phyloP scores from a whole-genome alignment of 2,329 filamentous ascomycete genomes.

The Endoconidiophora polonica region DNA sequence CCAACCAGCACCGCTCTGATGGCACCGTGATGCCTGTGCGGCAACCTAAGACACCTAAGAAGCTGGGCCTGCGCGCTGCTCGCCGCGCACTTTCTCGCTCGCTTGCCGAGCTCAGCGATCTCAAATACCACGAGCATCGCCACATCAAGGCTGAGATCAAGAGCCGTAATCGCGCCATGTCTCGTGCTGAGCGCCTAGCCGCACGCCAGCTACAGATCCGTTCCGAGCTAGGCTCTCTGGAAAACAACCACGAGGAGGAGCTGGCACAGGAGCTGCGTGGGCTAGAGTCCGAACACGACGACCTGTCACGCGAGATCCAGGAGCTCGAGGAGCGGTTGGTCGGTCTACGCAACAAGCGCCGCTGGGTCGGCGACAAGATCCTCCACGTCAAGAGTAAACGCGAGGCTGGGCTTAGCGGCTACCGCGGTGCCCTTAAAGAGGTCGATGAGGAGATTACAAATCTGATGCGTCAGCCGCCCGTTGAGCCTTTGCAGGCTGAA shows the following conservation, averaged over 20 bases:
- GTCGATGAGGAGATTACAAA: slow-evolving; percentile 44
- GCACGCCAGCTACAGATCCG: slow-evolving; percentile 33
- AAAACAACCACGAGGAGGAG: slow-evolving; percentile 39
- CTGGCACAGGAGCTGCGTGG: slow-evolving; percentile 42
- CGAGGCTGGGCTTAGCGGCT: slow-evolving; percentile 57
- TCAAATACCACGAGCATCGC: slow-evolving; percentile 53
- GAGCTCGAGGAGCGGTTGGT: slow-evolving; percentile 47
- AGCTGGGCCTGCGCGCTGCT: slow-evolving; percentile 41
- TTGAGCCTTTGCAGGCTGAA: slow-evolving; percentile 34
- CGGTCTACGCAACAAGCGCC: slow-evolving; percentile 41
- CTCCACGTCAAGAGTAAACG: slow-evolving; percentile 46
- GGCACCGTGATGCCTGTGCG: slow-evolving; percentile 43
- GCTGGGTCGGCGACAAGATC: slow-evolving; percentile 42
- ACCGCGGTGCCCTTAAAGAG: slow-evolving; percentile 47
- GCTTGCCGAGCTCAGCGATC: slow-evolving; percentile 44
- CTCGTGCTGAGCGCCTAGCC: slow-evolving; percentile 36
- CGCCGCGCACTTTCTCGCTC: slow-evolving; percentile 46
- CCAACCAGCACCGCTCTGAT: slow-evolving; percentile 22
- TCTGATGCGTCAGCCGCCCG: slow-evolving; percentile 41
- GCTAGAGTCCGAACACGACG: slow-evolving; percentile 37
- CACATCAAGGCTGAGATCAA: slow-evolving; percentile 40
- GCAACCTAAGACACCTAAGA: slow-evolving; percentile 34
- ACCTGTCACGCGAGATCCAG: slow-evolving; percentile 45
- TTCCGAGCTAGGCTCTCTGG: slow-evolving; percentile 35
- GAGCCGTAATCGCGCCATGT: slow-evolving; percentile 39